Conservation (phyloP, 2,329 filamentous ascomycete species). For the Teratosphaeria pseudoeucalypti region DNA sequence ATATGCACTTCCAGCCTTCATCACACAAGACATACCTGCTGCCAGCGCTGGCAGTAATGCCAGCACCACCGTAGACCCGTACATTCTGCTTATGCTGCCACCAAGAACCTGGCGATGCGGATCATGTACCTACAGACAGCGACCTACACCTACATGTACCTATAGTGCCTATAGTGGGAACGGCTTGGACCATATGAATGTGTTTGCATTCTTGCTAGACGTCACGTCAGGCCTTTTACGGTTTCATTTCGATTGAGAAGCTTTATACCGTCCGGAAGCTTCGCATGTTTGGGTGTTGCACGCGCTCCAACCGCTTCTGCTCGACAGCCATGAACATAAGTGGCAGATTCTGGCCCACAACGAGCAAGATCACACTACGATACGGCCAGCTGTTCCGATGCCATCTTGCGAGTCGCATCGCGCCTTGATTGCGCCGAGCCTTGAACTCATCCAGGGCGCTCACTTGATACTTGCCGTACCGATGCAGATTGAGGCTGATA, state of each 20-base stretch:
- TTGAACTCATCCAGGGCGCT: no score
- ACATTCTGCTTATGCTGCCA: background rate
- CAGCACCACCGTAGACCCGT: background rate
- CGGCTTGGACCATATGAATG: background rate
- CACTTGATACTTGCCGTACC: no score
- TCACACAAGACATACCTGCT: background rate
- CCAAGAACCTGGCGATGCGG: background rate
- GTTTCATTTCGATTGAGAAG: background rate
- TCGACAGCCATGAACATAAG: background rate
- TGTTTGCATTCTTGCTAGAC: background rate
- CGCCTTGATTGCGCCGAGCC: no score
- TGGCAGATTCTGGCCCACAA: no score
- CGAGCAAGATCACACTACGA: no score
- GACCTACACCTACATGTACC: background rate
- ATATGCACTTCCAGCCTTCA: background rate
- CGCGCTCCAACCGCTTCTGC: background rate
- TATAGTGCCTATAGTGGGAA: background rate
- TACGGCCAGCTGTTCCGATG: no score
- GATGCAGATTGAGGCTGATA: no score
- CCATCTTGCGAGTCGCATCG: no score
- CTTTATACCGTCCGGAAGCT: background rate
- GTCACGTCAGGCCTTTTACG: background rate
- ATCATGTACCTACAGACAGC: background rate
- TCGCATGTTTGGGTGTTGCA: background rate
- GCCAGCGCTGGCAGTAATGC: background rate